Conservation (phyloP, 1,284 basidiomycete genomes). For the Mycena citricolor region DNA sequence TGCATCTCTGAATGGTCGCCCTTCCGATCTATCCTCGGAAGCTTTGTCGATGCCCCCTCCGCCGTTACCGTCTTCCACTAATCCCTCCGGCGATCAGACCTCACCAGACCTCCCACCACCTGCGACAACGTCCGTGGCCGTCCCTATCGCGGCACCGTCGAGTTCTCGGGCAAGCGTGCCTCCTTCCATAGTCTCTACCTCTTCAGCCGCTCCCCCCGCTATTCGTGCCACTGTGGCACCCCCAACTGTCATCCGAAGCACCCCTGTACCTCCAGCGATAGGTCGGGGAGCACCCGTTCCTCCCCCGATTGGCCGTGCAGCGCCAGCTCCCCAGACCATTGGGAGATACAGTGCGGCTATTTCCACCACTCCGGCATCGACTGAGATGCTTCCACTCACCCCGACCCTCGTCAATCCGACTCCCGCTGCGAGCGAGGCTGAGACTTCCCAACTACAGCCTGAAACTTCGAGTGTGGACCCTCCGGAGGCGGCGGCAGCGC, state of each 20-base stretch:
- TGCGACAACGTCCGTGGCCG: constrained; percentile 7
- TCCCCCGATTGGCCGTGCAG: no score
- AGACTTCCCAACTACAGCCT: neutral
- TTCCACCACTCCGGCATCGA: no score
- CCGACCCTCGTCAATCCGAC: no score
- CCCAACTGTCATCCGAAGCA: no score
- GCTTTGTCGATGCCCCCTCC: constrained; percentile 13
- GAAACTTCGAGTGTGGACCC: constrained; percentile 17
- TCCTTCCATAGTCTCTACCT: constrained; percentile 11
- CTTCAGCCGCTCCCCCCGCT: constrained; percentile 5
- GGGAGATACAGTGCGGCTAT: no score
- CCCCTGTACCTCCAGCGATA: constrained; percentile 28
- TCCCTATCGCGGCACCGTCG: constrained; percentile 7
- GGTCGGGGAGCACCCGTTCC: no score
- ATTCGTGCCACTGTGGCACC: no score
- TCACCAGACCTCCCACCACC: constrained; percentile 12
- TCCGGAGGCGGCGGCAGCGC: constrained; percentile 14
- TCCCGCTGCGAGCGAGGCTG: constrained; percentile 2
- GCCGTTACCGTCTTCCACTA: constrained; percentile 2
- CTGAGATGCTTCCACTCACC: no score
- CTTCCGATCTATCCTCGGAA: constrained; percentile 24
- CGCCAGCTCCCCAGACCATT: constrained; percentile 27
- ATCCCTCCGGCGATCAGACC: constrained; percentile 8
- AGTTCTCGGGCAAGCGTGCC: constrained; percentile 15
- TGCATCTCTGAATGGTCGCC: constrained; percentile 16